phyloP scores from a whole-genome alignment of 805 yeast genomes.

The Starmerella davenportii region DNA sequence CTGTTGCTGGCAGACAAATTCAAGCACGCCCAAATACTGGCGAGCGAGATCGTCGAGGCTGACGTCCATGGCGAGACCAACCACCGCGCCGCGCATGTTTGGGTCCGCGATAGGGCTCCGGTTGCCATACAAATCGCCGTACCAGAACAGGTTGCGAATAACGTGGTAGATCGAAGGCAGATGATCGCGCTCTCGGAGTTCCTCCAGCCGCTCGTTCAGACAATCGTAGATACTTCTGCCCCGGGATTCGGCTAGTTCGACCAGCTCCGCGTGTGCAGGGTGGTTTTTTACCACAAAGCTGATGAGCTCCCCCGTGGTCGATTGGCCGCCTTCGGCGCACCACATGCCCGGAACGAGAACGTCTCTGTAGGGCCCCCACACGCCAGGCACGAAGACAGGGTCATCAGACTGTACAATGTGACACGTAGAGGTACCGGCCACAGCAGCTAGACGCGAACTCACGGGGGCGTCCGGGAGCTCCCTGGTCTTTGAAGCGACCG shows the following conservation, averaged over 20 bases:
- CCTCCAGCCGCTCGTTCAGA: conserved; percentile 57
- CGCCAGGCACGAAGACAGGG: conserved; percentile 83
- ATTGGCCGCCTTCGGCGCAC: conserved; percentile 99
- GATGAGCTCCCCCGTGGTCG: conserved; percentile 85
- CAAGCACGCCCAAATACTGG: conserved; percentile 83
- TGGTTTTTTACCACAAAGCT: conserved; percentile 78
- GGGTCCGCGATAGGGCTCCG: conserved; percentile 97
- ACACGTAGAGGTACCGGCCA: conserved; percentile 96
- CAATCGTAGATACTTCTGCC: conserved; percentile 64
- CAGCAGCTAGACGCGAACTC: conserved; percentile 83
- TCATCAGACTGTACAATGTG: conserved; percentile 75
- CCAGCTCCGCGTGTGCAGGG: conserved; percentile 66
- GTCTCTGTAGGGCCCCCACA: conserved; percentile 97
- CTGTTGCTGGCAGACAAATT: conserved; percentile 93
- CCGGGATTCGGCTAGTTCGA: conserved; percentile 40
- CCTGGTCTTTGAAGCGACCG: conserved; percentile 73
- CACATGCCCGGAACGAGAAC: conserved; percentile 78
- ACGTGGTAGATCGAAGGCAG: conserved; percentile 60
- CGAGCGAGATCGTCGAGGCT: conserved; percentile 72
- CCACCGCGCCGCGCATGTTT: conserved; percentile 74
- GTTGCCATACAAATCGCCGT: conserved; percentile 94
- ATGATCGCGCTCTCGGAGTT: conserved; percentile 36
- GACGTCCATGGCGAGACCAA: conserved; percentile 83
- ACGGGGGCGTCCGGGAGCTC: conserved; percentile 27
- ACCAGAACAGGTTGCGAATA: conserved; percentile 73